Conservation (phyloP, 345 rosid species). For the Populus euphratica region DNA sequence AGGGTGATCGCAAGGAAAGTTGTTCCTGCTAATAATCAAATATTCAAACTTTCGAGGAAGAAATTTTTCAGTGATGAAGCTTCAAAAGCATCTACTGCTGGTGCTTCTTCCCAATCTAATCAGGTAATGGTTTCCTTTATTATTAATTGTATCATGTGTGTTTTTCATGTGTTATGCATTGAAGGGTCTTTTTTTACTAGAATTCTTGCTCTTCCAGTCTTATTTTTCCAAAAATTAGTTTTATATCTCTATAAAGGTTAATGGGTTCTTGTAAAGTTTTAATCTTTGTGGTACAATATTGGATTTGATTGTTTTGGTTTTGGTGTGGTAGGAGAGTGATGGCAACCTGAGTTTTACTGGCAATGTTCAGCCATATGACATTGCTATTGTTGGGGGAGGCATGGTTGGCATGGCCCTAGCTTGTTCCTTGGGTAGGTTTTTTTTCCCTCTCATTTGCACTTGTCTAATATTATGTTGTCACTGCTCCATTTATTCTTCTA, state of each 20-base stretch:
- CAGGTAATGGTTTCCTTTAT: conserved; percentile 6
- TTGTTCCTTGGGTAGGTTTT: conserved; percentile 70
- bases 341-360: conserved; percentile 22
- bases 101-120: background rate
- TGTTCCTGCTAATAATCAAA: background rate
- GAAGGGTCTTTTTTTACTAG: too few species aligned
- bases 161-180: background rate
- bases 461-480: background rate
- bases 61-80: background rate
- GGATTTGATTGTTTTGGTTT: background rate
- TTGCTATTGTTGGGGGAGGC: conserved; percentile 94
- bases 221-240: too few species aligned
- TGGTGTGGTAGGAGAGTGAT: conserved; percentile 31
- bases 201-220: too few species aligned
- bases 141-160: background rate
- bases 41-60: conserved; percentile 5
- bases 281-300: background rate
- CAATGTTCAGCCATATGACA: conserved; percentile 50
- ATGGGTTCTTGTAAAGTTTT: too few species aligned
- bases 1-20: conserved; percentile 9
- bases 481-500: background rate
- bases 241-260: too few species aligned
- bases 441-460: background rate
- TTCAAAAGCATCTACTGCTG: background rate
- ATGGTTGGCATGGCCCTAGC: conserved; percentile 98